Evolutionary conservation across 352 stramenopile genomes (phyloP), one percentile per base, ranked within the genome.

Genomic region (Pythium aristosporum): DNA sequence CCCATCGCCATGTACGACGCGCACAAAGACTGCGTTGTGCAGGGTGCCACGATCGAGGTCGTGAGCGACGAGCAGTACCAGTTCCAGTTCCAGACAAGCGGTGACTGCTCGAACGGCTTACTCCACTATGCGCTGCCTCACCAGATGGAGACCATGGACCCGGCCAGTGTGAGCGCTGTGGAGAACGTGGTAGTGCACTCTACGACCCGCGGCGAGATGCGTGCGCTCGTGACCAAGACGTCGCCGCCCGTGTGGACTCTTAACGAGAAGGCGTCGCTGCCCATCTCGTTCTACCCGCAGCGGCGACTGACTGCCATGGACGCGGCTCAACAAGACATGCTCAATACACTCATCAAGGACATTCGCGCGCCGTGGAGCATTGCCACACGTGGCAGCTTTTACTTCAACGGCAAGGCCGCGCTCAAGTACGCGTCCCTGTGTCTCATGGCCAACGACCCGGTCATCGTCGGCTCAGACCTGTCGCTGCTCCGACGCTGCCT

Each of bases 341-440:
- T 84, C 16, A 66, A 78, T 13, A 78, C 73, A 43, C 67, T 93
- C 11, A 73, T 68, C 11, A 60, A 44, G 20, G 84, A 93, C 55
- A 79, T 93, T 20, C 57, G 83, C 42, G 72, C 68, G 28, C 62
- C 70, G 16, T 92, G 80, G 84, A 75, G 70, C 1, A 82, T 91
- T 34, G 30, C 79, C 1, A 66, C 23, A 1, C 66, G 71, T 16
- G 80, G 81, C 16, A 89, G 77, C 66, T 91, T 83, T 61, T 91
- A 92, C 62, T 91, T 88, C 57, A 92, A 80, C 30, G 83, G 83
- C 43, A 92, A 92, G 57, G 68, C 79, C 15, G 83, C 82, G 21
- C 81, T 89, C 54, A 88, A 91, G 61, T 90, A 89, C 61, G 79
- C 81, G 28, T 88, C 76, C 18, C 61, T 91, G 41, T 91, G 83